These are phyloP conservation scores for Botrytis hyacinthi DNA, from an alignment of 2,329 filamentous ascomycete genomes.

Conservation along the genomic window DNA sequence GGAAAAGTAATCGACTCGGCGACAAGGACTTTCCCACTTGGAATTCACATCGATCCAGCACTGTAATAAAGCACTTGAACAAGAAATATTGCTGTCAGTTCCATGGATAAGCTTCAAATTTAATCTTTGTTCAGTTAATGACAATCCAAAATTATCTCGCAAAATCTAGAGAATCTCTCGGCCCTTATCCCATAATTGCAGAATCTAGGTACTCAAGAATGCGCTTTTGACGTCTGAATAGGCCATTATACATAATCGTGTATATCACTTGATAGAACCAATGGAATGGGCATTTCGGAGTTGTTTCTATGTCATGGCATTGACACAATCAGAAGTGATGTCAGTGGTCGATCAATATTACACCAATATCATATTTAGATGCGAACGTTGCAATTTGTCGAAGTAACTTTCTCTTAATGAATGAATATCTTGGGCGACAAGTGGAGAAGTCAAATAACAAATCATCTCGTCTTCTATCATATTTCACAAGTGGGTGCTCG, in stretches of 20 bases:
- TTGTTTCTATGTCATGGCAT: background rate
- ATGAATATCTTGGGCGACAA: background rate
- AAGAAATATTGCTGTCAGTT: rapidly evolving
- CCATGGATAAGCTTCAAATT: background rate
- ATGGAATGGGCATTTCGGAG: background rate
- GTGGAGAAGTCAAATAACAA: background rate
- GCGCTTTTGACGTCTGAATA: background rate
- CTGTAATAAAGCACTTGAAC: background rate
- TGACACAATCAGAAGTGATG: background rate
- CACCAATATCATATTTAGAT: background rate
- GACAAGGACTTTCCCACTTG: background rate
- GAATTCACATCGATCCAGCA: background rate
- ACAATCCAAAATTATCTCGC: background rate
- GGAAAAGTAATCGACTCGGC: background rate
- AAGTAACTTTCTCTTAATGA: background rate
- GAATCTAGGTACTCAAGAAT: background rate
- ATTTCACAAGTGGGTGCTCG: background rate
- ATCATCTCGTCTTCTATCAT: background rate
- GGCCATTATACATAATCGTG: background rate
- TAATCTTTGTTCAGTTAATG: background rate
- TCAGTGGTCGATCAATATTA: background rate
- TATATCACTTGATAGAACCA: background rate
- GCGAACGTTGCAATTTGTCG: background rate
- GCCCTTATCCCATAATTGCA: background rate
- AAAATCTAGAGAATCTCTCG: background rate